Percentiles rank a stretch among this genome's conserved stretches.
phyloP scores from a whole-genome alignment of 169 alveolate species.

The Fabrea salina region DNA sequence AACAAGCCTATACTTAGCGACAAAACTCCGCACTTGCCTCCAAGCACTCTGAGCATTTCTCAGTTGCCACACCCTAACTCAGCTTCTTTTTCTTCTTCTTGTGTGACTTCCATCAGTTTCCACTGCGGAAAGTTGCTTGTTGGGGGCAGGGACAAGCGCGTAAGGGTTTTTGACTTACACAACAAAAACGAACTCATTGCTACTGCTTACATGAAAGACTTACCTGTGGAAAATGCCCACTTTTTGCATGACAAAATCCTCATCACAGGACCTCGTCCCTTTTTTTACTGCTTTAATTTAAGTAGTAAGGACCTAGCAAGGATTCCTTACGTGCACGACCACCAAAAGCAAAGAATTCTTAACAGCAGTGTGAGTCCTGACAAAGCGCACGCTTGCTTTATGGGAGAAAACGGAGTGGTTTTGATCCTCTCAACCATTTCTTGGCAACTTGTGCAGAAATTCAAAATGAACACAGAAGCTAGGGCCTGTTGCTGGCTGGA shows the following conservation, averaged over 20 bases:
- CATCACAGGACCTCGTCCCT: conserved; percentile 64
- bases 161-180: conserved; percentile 57
- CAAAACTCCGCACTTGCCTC: neutral
- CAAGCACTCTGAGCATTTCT: conserved; percentile 17
- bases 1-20: neutral
- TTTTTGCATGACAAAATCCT: conserved; percentile 55
- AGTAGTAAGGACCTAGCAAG: conserved; percentile 50
- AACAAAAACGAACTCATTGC: conserved; percentile 39
- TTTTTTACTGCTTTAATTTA: conserved; percentile 60
- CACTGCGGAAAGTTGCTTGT: conserved; percentile 50
- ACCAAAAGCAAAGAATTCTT: conserved; percentile 48
- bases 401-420: conserved; percentile 55
- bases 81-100: neutral
- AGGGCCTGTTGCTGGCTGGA: conserved; percentile 53
- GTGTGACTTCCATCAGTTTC: conserved; percentile 54
- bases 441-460: conserved; percentile 55
- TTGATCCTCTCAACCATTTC: conserved; percentile 56
- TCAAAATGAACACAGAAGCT: conserved; percentile 61
- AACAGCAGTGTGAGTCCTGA: conserved; percentile 51
- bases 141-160: conserved; percentile 68
- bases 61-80: neutral
- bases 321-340: conserved; percentile 57
- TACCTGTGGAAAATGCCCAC: conserved; percentile 67
- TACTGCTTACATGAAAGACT: conserved; percentile 55
- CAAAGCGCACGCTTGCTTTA: conserved; percentile 48